Percentiles rank a stretch among this genome's conserved stretches.
Evolutionary conservation across 495 filamentous ascomycete species (phyloP).

Genomic region (Neurospora sp.): DNA sequence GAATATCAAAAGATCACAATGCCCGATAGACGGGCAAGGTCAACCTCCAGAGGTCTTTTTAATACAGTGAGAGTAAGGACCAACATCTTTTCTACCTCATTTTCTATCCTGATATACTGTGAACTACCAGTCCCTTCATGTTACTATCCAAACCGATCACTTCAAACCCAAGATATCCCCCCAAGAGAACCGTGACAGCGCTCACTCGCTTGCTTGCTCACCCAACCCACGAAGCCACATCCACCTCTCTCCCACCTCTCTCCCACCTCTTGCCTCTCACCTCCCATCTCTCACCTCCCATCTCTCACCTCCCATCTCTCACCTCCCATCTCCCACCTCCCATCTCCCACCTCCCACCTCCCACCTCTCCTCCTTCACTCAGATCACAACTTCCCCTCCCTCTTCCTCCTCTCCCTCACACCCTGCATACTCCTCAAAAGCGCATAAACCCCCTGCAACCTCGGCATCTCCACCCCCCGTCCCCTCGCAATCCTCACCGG

Average conservation of each 20-base stretch:
- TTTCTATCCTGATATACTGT: too few species aligned
- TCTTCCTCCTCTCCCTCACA: constrained; percentile 26
- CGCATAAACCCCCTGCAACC: constrained; percentile 44
- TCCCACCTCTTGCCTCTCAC: too few species aligned
- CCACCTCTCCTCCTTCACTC: not conserved
- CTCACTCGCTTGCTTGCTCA: not conserved
- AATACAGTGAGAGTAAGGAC: not conserved
- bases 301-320: not conserved
- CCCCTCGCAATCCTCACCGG: constrained; percentile 43
- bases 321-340: not conserved
- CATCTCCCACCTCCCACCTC: not conserved
- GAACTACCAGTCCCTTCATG: not conserved
- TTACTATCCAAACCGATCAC: not conserved
- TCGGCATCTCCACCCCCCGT: constrained; percentile 41
- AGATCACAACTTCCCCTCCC: constrained; percentile 24
- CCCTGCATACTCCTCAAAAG: constrained; percentile 35
- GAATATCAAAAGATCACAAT: not conserved
- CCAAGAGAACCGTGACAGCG: not conserved
- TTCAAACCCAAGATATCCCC: not conserved
- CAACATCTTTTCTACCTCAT: not conserved
- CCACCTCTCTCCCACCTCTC: not conserved
- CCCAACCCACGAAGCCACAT: not conserved
- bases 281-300: not conserved
- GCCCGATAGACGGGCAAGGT: not conserved
- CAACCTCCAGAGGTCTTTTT: not conserved